Evolutionary conservation across 768 basidiomycete species (phyloP).

Genomic region (Crassisporium funariophilum): DNA sequence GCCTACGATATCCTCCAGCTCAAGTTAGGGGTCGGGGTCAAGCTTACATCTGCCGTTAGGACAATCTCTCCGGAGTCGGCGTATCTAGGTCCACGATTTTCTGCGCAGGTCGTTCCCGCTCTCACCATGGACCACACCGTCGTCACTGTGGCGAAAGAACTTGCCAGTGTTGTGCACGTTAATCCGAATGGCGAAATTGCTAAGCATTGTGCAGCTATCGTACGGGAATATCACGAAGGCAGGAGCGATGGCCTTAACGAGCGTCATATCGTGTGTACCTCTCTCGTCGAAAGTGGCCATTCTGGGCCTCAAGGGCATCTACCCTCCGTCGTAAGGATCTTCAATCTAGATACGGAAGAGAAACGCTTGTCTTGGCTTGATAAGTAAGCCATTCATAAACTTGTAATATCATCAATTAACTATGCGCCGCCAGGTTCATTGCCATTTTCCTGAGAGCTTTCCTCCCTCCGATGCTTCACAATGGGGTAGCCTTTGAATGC

Average conservation of each 20-base stretch:
- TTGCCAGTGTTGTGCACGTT: conserved; percentile 52
- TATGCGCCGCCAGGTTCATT: conserved; percentile 39
- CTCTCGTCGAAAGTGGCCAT: conserved; percentile 58
- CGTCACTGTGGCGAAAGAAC: conserved; percentile 56
- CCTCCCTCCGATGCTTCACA: conserved; percentile 52
- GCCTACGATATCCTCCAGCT: conserved; percentile 48
- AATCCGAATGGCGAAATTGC: conserved; percentile 52
- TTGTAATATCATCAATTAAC: neutral
- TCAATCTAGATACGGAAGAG: conserved; percentile 51
- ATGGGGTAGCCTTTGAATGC: conserved; percentile 61
- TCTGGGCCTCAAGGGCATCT: conserved; percentile 44
- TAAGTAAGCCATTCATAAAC: conserved; percentile 33
- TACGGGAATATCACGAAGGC: conserved; percentile 56
- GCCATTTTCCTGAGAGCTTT: conserved; percentile 56
- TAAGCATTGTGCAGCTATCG: conserved; percentile 54
- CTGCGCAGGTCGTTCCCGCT: conserved; percentile 49
- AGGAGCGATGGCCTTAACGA: conserved; percentile 48
- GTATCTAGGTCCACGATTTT: conserved; percentile 58
- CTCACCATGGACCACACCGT: conserved; percentile 49
- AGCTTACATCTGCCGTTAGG: conserved; percentile 58
- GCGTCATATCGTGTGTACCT: conserved; percentile 56
- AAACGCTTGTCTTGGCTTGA: conserved; percentile 52
- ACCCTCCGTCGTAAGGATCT: conserved; percentile 51
- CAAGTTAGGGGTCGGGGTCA: conserved; percentile 57
- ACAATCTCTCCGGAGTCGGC: conserved; percentile 63